Percentiles rank a stretch among this genome's conserved stretches.
Conservation (phyloP, 2,329 filamentous ascomycete genomes). For the Chaetomium olivaceum region DNA sequence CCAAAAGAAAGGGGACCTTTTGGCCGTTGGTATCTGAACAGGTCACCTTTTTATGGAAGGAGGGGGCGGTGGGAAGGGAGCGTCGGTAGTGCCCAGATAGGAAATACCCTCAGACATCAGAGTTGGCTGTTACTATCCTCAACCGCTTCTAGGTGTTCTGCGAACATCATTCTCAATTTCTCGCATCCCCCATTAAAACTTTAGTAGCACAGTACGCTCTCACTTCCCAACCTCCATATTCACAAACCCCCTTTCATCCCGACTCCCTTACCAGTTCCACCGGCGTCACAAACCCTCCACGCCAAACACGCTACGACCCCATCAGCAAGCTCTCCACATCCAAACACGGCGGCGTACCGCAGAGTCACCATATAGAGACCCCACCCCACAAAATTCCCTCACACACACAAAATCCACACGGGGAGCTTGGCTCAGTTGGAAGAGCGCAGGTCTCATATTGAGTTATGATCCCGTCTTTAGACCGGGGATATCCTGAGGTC, state of each 20-base stretch:
- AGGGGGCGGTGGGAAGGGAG: neutral
- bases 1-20: neutral
- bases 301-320: too few relatives aligned
- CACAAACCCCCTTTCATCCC: neutral
- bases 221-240: neutral
- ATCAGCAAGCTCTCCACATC: neutral
- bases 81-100: neutral
- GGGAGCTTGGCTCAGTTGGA: conserved; percentile 34
- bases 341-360: neutral
- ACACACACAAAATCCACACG: conserved; percentile 12
- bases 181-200: neutral
- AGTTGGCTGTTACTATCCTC: neutral
- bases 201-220: neutral
- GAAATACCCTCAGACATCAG: neutral
- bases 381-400: conserved; percentile 6
- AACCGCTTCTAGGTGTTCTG: neutral
- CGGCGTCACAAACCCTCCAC: neutral
- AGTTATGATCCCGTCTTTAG: conserved; percentile 30
- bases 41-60: neutral
- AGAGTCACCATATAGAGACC: neutral
- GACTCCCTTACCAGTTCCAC: too few relatives aligned
- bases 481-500: conserved; percentile 34
- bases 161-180: neutral
- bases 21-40: neutral
- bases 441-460: conserved; percentile 34